Evolutionary conservation across 352 stramenopile species (phyloP).

Genomic region (Phytopythium vexans): DNA sequence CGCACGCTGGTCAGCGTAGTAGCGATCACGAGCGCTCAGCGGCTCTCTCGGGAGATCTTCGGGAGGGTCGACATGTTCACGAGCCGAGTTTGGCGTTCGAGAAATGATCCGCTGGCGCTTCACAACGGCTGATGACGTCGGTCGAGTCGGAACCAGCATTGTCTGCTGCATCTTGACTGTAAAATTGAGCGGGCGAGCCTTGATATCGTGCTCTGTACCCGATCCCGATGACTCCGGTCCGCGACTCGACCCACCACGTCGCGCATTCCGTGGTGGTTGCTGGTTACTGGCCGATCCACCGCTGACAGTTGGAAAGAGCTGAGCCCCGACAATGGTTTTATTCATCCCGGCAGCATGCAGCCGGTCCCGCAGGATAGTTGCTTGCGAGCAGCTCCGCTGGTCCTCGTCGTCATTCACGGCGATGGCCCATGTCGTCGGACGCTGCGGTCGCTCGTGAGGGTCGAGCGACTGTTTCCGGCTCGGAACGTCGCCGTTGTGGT

Average conservation of each 20-base stretch:
- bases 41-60: constrained; percentile 25
- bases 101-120: constrained; percentile 8
- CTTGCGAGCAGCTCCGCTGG: neutral
- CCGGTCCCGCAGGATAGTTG: constrained; percentile 23
- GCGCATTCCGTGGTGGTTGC: constrained; percentile 12
- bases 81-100: constrained; percentile 15
- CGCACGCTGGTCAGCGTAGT: constrained; percentile 54
- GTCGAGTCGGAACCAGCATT: constrained; percentile 46
- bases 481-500: neutral
- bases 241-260: neutral
- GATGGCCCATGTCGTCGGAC: neutral
- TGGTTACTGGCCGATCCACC: neutral
- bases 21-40: constrained; percentile 55
- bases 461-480: neutral
- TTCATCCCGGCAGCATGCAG: constrained; percentile 62
- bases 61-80: constrained; percentile 1
- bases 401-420: neutral
- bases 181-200: neutral
- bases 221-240: neutral
- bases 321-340: constrained; percentile 49
- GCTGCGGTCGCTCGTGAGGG: too few species aligned
- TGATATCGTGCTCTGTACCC: neutral
- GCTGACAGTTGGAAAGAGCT: constrained; percentile 31
- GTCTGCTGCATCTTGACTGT: neutral
- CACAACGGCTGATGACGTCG: constrained; percentile 26